phyloP scores from a whole-genome alignment of 495 filamentous ascomycete species.

The Xylaria palmicola region DNA sequence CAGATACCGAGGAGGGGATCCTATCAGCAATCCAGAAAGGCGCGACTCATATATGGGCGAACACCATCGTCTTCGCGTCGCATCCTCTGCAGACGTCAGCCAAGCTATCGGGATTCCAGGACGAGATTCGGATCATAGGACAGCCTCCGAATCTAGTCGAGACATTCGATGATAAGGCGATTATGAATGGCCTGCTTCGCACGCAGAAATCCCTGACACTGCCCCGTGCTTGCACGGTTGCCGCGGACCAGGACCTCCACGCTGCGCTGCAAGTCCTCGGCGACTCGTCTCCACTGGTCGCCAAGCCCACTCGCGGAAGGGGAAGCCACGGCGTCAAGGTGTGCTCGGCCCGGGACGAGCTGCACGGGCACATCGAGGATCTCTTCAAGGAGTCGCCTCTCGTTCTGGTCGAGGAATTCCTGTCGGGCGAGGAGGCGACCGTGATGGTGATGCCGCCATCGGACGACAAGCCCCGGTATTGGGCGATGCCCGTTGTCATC shows the following conservation, averaged over 20 bases:
- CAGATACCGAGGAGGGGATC: conserved; percentile 40
- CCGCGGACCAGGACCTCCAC: background rate
- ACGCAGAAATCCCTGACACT: background rate
- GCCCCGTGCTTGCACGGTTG: background rate
- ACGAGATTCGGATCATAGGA: conserved; percentile 29
- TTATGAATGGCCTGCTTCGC: conserved; percentile 35
- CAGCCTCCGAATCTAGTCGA: conserved; percentile 40
- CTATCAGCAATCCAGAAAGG: conserved; percentile 31
- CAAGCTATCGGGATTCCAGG: conserved; percentile 14
- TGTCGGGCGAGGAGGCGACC: conserved; percentile 41
- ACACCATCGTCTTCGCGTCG: conserved; percentile 38
- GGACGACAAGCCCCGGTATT: conserved; percentile 22
- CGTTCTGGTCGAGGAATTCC: conserved; percentile 40
- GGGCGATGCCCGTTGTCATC: conserved; percentile 35
- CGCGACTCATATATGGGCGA: conserved; percentile 42
- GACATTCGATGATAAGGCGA: conserved; percentile 41
- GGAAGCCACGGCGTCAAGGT: conserved; percentile 40
- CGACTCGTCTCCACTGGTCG: conserved; percentile 31
- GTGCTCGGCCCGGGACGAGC: conserved; percentile 20
- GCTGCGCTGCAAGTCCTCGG: background rate
- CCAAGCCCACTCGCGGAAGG: conserved; percentile 34
- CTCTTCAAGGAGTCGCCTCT: conserved; percentile 31
- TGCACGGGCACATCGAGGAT: conserved; percentile 25
- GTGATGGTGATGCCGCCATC: conserved; percentile 44
- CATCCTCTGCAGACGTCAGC: conserved; percentile 37